A percentile compares a stretch with the other conserved stretches of the same genome.
Evolutionary conservation across 202 grass and related monocot genomes (phyloP).

Genomic region (Schoenoplectus tabernaemontani): DNA sequence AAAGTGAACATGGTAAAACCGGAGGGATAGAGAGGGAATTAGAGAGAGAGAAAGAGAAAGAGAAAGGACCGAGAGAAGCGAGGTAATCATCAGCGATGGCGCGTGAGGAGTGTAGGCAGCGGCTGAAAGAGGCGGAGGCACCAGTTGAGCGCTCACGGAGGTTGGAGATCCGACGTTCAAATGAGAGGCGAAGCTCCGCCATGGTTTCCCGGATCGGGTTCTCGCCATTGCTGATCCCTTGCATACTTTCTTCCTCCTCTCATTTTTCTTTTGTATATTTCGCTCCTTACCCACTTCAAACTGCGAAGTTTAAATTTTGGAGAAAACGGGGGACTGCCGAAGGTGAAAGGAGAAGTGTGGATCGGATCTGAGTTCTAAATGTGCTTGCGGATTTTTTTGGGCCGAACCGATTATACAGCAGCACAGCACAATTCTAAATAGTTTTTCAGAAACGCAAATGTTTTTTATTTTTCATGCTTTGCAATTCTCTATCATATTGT

Average conservation of each 20-base stretch:
- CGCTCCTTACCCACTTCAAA: slow-evolving; percentile 15
- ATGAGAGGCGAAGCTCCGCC: slow-evolving; percentile 24
- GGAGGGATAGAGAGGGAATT: too few species aligned
- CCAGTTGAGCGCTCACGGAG: background rate
- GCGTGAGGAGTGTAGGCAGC: slow-evolving; percentile 42
- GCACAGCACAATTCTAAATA: background rate
- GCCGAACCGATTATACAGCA: background rate
- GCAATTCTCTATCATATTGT: background rate
- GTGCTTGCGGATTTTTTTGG: background rate
- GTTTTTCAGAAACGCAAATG: background rate
- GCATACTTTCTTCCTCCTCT: background rate
- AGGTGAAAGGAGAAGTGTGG: background rate
- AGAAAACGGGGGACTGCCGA: background rate
- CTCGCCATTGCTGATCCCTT: background rate
- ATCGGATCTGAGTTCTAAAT: background rate
- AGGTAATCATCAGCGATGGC: slow-evolving; percentile 32
- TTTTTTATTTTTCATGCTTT: background rate
- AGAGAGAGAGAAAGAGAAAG: background rate
- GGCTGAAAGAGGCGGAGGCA: slow-evolving; percentile 35
- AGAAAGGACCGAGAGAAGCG: slow-evolving; percentile 26
- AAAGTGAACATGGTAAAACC: background rate
- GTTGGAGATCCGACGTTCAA: slow-evolving; percentile 6
- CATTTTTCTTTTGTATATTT: background rate
- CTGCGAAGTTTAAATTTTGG: slow-evolving; percentile 15
- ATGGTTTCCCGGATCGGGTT: slow-evolving; percentile 27